Percentiles rank a stretch among this genome's conserved stretches.
Conservation (phyloP, 139 green algal genomes). For the Chlorella sp. region DNA sequence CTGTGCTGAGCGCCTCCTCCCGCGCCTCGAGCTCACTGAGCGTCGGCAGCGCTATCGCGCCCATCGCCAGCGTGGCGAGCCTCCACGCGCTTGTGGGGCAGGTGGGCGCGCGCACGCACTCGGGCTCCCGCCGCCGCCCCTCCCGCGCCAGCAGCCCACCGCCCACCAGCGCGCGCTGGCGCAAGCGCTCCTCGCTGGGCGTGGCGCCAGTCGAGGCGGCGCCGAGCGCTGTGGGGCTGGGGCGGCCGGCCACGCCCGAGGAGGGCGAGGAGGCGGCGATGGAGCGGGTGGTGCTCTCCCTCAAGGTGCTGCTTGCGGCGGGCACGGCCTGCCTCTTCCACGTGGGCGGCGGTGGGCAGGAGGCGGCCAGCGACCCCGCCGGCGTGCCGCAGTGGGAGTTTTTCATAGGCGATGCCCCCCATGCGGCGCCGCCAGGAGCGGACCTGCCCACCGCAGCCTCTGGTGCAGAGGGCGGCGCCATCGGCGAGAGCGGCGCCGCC, state of each 20-base stretch:
- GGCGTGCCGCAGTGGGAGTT: constrained; percentile 75
- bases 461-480: neutral
- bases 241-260: neutral
- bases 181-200: too few relatives aligned
- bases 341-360: constrained; percentile 61
- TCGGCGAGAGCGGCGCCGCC: neutral
- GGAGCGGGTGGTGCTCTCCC: constrained; percentile 43
- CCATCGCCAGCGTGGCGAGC: too few relatives aligned
- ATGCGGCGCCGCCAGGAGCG: neutral
- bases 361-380: constrained; percentile 14
- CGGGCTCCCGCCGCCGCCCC: too few relatives aligned
- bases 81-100: too few relatives aligned
- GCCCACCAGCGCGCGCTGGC: too few relatives aligned
- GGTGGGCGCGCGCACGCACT: too few relatives aligned
- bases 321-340: constrained; percentile 71
- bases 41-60: too few relatives aligned
- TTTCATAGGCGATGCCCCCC: constrained; percentile 62
- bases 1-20: too few relatives aligned
- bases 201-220: too few relatives aligned
- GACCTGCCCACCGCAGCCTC: constrained; percentile 2
- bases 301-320: constrained; percentile 65
- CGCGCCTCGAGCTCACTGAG: too few relatives aligned
- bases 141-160: too few relatives aligned
- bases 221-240: too few relatives aligned
- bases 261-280: constrained; percentile 3